Percentiles rank a stretch among this genome's conserved stretches.
Evolutionary conservation across 768 basidiomycete genomes (phyloP).

Genomic region (Porpolomopsis calyptriformis): DNA sequence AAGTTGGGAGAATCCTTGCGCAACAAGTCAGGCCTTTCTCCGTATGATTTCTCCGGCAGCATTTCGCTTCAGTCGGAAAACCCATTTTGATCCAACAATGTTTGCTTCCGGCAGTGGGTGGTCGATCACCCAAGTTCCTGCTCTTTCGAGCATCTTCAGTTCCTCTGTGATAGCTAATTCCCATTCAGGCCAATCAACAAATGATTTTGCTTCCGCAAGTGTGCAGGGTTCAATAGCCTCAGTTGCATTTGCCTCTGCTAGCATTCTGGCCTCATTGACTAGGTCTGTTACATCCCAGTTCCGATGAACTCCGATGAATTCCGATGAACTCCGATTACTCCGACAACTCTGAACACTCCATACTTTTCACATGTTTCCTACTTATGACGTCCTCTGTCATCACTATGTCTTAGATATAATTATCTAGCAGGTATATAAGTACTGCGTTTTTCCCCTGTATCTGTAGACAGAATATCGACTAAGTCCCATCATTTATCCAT

Average conservation of each 20-base stretch:
- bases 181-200: background rate
- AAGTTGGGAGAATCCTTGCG: slow-evolving; percentile 24
- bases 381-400: no score
- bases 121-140: slow-evolving; percentile 1
- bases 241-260: slow-evolving; percentile 6
- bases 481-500: no score
- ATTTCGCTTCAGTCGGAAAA: slow-evolving; percentile 1
- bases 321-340: no score
- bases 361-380: no score
- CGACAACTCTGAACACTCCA: no score
- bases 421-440: no score
- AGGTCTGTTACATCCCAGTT: no score
- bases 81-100: background rate
- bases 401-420: no score
- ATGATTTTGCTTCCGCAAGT: background rate
- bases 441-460: no score
- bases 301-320: no score
- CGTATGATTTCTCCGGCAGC: slow-evolving; percentile 9
- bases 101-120: background rate
- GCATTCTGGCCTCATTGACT: background rate
- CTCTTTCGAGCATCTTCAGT: background rate
- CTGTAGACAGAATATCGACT: no score
- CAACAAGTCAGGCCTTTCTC: slow-evolving; percentile 25
- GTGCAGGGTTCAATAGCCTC: background rate
- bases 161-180: background rate